A percentile compares a stretch with the other conserved stretches of the same genome.
These are phyloP conservation scores for Allomyces arbusculus DNA, from an alignment of 192 early-diverging fungal species.

Conservation along the genomic window DNA sequence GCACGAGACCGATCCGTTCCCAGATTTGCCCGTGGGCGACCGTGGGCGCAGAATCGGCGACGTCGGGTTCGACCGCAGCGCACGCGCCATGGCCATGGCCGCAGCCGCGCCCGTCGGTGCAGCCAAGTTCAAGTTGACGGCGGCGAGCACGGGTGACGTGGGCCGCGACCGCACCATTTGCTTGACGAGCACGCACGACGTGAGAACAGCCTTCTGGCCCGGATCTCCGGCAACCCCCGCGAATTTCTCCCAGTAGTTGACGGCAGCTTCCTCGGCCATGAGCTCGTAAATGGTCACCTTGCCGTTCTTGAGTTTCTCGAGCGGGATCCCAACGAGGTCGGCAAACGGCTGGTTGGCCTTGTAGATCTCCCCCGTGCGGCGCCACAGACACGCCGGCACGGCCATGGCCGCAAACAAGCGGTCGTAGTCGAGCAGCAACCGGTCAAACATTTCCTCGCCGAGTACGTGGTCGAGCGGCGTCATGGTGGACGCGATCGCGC, in stretches of 20 bases:
- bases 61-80: too few relatives aligned
- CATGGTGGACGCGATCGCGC: slow-evolving; percentile 62
- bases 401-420: slow-evolving; percentile 86
- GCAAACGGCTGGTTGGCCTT: slow-evolving; percentile 93
- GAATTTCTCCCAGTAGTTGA: slow-evolving; percentile 92
- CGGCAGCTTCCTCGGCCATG: slow-evolving; percentile 80
- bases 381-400: slow-evolving; percentile 86
- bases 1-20: slow-evolving; percentile 28
- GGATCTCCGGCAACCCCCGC: slow-evolving; percentile 92
- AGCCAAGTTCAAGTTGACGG: background rate
- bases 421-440: slow-evolving; percentile 85
- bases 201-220: slow-evolving; percentile 86
- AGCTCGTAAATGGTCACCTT: slow-evolving; percentile 32
- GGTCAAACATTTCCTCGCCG: slow-evolving; percentile 89
- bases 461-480: slow-evolving; percentile 84
- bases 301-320: slow-evolving; percentile 63
- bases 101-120: background rate
- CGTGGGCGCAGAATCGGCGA: background rate
- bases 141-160: background rate
- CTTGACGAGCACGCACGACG: slow-evolving; percentile 63
- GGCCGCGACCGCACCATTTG: slow-evolving; percentile 9
- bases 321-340: slow-evolving; percentile 56
- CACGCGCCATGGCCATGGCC: too few relatives aligned
- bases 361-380: slow-evolving; percentile 90
- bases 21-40: too few relatives aligned